A percentile compares a stretch with the other conserved stretches of the same genome.
Evolutionary conservation across 2,329 filamentous ascomycete species (phyloP).

Genomic region (Colletotrichum higginsianum): DNA sequence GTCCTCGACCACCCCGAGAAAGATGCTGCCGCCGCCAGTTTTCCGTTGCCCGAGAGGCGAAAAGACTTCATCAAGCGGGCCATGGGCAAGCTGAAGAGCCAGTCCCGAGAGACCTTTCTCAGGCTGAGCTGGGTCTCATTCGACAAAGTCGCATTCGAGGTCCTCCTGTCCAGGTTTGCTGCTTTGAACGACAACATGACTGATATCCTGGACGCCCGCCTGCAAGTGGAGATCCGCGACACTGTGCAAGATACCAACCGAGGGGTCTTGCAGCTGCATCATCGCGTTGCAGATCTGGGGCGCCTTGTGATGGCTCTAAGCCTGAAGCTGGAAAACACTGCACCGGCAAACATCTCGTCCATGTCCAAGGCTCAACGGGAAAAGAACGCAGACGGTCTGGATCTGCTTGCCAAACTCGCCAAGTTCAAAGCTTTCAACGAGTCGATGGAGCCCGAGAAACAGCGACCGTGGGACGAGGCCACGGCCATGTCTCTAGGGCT

Average conservation of each 20-base stretch:
- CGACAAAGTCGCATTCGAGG: conserved; percentile 63
- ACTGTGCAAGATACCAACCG: conserved; percentile 65
- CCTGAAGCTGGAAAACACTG: conserved; percentile 56
- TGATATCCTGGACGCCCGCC: conserved; percentile 61
- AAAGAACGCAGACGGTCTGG: conserved; percentile 57
- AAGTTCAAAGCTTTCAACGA: conserved; percentile 68
- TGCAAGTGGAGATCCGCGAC: conserved; percentile 63
- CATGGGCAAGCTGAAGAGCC: conserved; percentile 56
- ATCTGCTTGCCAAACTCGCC: conserved; percentile 60
- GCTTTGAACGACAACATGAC: conserved; percentile 64
- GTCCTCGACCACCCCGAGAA: conserved; percentile 57
- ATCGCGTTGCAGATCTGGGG: conserved; percentile 61
- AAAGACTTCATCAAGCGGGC: conserved; percentile 61
- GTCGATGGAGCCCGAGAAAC: conserved; percentile 53
- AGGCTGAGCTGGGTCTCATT: conserved; percentile 62
- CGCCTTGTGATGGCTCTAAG: conserved; percentile 63
- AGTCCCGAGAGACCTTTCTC: conserved; percentile 52
- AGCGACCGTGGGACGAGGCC: conserved; percentile 52
- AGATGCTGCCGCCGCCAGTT: conserved; percentile 61
- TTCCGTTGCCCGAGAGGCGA: conserved; percentile 59
- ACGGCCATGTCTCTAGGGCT: conserved; percentile 58
- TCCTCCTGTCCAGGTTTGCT: conserved; percentile 59
- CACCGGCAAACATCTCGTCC: conserved; percentile 45
- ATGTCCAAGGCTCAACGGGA: conserved; percentile 54
- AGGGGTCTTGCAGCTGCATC: conserved; percentile 62